phyloP scores from a whole-genome alignment of 805 yeast genomes.

The Metschnikowia amazonensis region DNA sequence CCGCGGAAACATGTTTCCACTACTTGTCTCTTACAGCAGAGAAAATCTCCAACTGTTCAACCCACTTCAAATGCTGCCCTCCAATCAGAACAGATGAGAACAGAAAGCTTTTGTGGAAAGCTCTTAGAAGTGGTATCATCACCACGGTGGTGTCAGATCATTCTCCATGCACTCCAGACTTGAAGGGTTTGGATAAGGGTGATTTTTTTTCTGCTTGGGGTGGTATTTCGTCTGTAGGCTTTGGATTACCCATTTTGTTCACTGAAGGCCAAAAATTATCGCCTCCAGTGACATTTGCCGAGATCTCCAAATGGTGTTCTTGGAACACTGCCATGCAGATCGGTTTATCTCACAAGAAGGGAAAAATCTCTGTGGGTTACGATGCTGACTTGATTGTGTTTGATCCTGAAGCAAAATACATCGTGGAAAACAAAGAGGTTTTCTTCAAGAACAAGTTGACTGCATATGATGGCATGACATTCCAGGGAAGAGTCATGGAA shows the following conservation, averaged over 20 bases:
- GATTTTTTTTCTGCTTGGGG: slow-evolving; percentile 96
- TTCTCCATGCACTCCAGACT: slow-evolving; percentile 91
- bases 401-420: slow-evolving; percentile 55
- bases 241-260: slow-evolving; percentile 78
- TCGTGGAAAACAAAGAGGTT: slow-evolving; percentile 51
- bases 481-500: slow-evolving; percentile 72
- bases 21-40: slow-evolving; percentile 78
- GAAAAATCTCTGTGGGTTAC: slow-evolving; percentile 64
- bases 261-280: slow-evolving; percentile 61
- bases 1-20: slow-evolving; percentile 95
- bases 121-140: slow-evolving; percentile 59
- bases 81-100: slow-evolving; percentile 81
- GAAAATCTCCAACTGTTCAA: slow-evolving; percentile 67
- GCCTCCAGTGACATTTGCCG: slow-evolving; percentile 50
- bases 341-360: slow-evolving; percentile 71
- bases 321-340: slow-evolving; percentile 82
- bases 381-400: slow-evolving; percentile 89
- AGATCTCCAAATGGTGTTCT: slow-evolving; percentile 77
- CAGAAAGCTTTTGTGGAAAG: slow-evolving; percentile 73
- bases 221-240: slow-evolving; percentile 89
- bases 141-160: slow-evolving; percentile 92
- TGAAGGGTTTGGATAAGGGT: slow-evolving; percentile 76
- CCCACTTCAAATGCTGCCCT: slow-evolving; percentile 92
- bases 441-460: slow-evolving; percentile 84
- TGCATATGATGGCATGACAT: slow-evolving; percentile 70